Percentiles rank a stretch among this genome's conserved stretches.
Evolutionary conservation across 352 stramenopile species (phyloP).

Genomic region (Blastocystis sp.): DNA sequence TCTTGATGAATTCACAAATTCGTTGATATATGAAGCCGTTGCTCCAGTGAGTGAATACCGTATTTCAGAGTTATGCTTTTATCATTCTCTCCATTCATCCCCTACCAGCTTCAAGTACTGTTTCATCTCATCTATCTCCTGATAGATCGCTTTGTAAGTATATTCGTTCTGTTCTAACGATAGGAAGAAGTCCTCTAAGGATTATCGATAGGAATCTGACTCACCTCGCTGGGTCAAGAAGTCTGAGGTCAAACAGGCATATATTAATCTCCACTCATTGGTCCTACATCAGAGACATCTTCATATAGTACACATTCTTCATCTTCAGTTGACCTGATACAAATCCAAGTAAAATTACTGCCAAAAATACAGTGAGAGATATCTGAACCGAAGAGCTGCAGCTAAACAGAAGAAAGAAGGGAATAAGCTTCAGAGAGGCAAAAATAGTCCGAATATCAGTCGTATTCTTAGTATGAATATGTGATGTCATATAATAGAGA

Average conservation of each 20-base stretch:
- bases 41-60: neutral
- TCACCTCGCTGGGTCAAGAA: slow-evolving; percentile 1
- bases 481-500: slow-evolving; percentile 8
- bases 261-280: neutral
- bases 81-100: neutral
- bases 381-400: slow-evolving; percentile 11
- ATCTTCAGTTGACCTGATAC: neutral
- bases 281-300: neutral
- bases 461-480: neutral
- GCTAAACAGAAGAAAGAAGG: slow-evolving; percentile 25
- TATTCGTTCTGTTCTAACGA: neutral
- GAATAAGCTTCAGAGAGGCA: slow-evolving; percentile 11
- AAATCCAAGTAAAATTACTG: neutral
- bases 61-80: neutral
- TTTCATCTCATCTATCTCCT: neutral
- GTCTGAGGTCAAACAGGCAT: slow-evolving; percentile 19
- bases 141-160: neutral
- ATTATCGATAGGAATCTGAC: neutral
- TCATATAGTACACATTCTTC: neutral
- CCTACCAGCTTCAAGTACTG: neutral
- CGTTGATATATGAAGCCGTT: neutral
- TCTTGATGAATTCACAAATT: neutral
- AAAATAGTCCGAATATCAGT: neutral
- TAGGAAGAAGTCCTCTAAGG: neutral
- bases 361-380: neutral